Evolutionary conservation across 768 basidiomycete species (phyloP).

Genomic region (Boletus coccyginus): DNA sequence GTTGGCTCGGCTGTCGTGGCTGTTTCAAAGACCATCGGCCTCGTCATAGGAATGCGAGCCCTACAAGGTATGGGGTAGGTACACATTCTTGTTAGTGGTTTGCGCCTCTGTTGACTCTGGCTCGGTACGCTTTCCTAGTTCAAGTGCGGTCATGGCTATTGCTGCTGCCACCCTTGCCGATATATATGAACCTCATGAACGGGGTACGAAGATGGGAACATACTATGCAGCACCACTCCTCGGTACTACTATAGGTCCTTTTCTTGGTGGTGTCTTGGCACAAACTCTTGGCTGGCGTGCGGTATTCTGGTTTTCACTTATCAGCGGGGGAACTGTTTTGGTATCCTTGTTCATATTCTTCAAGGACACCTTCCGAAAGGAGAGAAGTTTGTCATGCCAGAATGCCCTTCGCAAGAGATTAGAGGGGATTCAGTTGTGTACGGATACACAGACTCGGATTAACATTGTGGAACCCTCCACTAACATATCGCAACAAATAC

Average conservation of each 20-base stretch:
- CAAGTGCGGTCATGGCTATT: slow-evolving; percentile 65
- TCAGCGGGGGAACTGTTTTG: slow-evolving; percentile 52
- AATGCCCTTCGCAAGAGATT: slow-evolving; percentile 50
- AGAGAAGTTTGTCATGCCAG: slow-evolving; percentile 81
- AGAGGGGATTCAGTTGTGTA: slow-evolving; percentile 15
- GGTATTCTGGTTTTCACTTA: slow-evolving; percentile 79
- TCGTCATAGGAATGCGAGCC: slow-evolving; percentile 65
- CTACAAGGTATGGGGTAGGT: slow-evolving; percentile 62
- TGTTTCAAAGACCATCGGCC: slow-evolving; percentile 49
- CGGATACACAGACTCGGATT: too few species aligned
- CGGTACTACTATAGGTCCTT: slow-evolving; percentile 63
- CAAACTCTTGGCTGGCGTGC: slow-evolving; percentile 75
- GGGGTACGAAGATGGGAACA: slow-evolving; percentile 81
- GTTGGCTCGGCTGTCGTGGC: slow-evolving; percentile 60
- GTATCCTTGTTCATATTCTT: slow-evolving; percentile 63
- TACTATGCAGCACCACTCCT: slow-evolving; percentile 81
- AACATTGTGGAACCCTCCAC: background rate
- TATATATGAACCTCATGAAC: slow-evolving; percentile 72
- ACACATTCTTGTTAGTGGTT: background rate
- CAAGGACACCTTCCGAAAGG: slow-evolving; percentile 78
- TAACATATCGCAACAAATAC: slow-evolving; percentile 7
- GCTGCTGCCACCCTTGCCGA: slow-evolving; percentile 80
- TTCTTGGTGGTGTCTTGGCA: slow-evolving; percentile 68
- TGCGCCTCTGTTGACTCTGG: background rate
- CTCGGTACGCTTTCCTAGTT: slow-evolving; percentile 33